These are phyloP conservation scores for Apophysomyces elegans DNA, from an alignment of 371 early-diverging fungal species.

Conservation along the genomic window DNA sequence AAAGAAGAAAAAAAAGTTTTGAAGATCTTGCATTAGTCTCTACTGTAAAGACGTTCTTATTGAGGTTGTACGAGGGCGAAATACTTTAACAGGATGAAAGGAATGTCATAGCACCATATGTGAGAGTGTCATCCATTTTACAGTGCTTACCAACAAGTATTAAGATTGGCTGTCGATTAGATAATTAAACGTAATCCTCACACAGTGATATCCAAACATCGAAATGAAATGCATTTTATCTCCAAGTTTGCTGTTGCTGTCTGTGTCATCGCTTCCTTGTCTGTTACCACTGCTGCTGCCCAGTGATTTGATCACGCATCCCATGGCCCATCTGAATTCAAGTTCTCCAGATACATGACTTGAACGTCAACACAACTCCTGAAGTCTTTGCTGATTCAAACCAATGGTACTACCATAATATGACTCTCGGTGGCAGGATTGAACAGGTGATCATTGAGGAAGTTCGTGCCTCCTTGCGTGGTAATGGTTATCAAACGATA, in stretches of 20 bases:
- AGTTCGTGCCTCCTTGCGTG: background rate
- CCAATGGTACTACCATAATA: background rate
- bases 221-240: background rate
- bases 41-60: too few species aligned
- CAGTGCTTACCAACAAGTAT: background rate
- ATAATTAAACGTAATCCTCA: background rate
- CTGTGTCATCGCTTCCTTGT: background rate
- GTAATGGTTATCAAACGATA: background rate
- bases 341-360: background rate
- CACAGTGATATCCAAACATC: background rate
- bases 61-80: too few species aligned
- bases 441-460: background rate
- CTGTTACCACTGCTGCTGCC: background rate
- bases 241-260: background rate
- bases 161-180: background rate
- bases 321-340: background rate
- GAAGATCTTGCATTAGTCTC: too few species aligned
- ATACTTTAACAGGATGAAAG: background rate
- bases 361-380: background rate
- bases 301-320: background rate
- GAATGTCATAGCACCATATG: background rate
- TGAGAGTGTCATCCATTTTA: background rate
- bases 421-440: background rate
- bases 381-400: background rate
- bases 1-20: too few species aligned